phyloP scores from a whole-genome alignment of 768 basidiomycete species.

The Lactifluus subvellereus region DNA sequence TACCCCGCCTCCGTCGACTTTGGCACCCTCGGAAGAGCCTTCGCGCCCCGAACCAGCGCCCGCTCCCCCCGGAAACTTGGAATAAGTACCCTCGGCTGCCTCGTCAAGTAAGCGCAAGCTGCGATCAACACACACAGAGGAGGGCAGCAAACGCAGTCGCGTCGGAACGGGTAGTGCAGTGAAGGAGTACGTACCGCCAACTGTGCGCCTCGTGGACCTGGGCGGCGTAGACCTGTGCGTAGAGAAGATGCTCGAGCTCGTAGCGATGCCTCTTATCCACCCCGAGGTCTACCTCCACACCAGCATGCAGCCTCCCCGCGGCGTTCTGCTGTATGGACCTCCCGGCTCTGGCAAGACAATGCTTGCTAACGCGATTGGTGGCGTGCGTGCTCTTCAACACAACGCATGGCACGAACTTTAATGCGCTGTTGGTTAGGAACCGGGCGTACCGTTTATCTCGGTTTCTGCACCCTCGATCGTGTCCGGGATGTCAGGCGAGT shows the following conservation, averaged over 20 bases:
- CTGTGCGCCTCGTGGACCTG: constrained; percentile 72
- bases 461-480: constrained; percentile 95
- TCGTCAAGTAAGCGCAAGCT: constrained; percentile 55
- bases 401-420: neutral
- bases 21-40: constrained; percentile 13
- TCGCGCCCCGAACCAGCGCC: constrained; percentile 6
- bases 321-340: constrained; percentile 90
- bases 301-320: constrained; percentile 86
- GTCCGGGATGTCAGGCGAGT: constrained; percentile 97
- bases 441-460: constrained; percentile 86
- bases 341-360: constrained; percentile 97
- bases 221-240: constrained; percentile 84
- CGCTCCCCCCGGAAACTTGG: neutral
- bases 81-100: constrained; percentile 24
- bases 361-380: constrained; percentile 91
- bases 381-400: constrained; percentile 47
- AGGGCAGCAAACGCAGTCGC: constrained; percentile 51
- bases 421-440: constrained; percentile 50
- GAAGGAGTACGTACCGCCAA: constrained; percentile 69
- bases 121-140: constrained; percentile 49
- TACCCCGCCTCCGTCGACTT: constrained; percentile 11
- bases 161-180: constrained; percentile 22
- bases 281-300: constrained; percentile 94
- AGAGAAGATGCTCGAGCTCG: constrained; percentile 93
- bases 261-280: constrained; percentile 90